Conservation (phyloP, 176 grass and related monocot species). For the Musa schizocarpa region DNA sequence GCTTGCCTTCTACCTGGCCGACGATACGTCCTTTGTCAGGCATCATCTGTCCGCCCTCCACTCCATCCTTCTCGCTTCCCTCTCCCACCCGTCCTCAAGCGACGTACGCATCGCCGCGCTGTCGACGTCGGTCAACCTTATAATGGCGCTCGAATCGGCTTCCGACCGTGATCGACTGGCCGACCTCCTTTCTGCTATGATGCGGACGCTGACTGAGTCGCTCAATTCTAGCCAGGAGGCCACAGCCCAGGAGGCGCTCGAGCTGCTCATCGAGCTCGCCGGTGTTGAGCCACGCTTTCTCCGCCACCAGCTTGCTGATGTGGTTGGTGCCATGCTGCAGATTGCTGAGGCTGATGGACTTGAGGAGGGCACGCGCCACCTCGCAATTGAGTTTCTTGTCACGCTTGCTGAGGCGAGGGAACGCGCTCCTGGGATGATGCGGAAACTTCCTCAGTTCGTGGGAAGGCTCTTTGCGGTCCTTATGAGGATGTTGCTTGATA, state of each 20-base stretch:
- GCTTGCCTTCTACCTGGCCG: slow-evolving; percentile 58
- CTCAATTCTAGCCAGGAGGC: slow-evolving; percentile 80
- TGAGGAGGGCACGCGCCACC: slow-evolving; percentile 88
- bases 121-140: slow-evolving; percentile 59
- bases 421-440: slow-evolving; percentile 94
- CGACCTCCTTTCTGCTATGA: slow-evolving; percentile 85
- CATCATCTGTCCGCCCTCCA: slow-evolving; percentile 79
- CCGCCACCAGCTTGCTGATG: slow-evolving; percentile 65
- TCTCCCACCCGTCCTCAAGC: slow-evolving; percentile 54
- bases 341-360: slow-evolving; percentile 59
- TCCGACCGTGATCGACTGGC: slow-evolving; percentile 68
- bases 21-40: slow-evolving; percentile 35
- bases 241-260: slow-evolving; percentile 78
- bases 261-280: slow-evolving; percentile 84
- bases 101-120: slow-evolving; percentile 84
- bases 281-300: slow-evolving; percentile 82
- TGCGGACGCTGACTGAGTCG: slow-evolving; percentile 79
- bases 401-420: slow-evolving; percentile 90
- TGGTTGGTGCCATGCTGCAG: slow-evolving; percentile 88
- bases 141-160: slow-evolving; percentile 67
- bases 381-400: slow-evolving; percentile 83
- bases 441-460: slow-evolving; percentile 78
- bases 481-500: slow-evolving; percentile 93
- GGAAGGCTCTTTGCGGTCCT: slow-evolving; percentile 83
- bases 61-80: slow-evolving; percentile 50